Evolutionary conservation across 2,329 filamentous ascomycete genomes (phyloP).

Genomic region (Sordariomycetes sp.): DNA sequence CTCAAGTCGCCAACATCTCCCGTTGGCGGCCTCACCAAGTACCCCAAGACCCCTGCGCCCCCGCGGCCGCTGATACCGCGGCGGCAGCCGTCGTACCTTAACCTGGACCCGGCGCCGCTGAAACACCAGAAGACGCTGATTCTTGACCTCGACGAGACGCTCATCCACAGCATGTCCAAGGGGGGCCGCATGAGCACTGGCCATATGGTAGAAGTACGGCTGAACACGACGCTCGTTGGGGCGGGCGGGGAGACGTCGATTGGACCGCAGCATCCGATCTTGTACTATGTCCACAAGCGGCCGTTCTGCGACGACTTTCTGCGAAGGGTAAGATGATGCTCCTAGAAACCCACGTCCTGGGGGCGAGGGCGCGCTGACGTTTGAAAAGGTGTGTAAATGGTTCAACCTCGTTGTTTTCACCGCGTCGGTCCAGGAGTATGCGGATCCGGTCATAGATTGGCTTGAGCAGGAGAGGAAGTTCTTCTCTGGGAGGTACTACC

Average conservation of each 20-base stretch:
- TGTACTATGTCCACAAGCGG: conserved; percentile 98
- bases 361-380: conserved; percentile 10
- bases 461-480: conserved; percentile 94
- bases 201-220: conserved; percentile 96
- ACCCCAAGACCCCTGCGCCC: conserved; percentile 80
- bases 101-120: conserved; percentile 38
- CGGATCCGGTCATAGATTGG: conserved; percentile 98
- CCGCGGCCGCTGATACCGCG: conserved; percentile 83
- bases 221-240: conserved; percentile 62
- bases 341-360: not conserved
- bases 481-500: conserved; percentile 87
- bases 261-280: conserved; percentile 84
- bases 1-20: conserved; percentile 92
- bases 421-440: conserved; percentile 95
- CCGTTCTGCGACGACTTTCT: conserved; percentile 96
- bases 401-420: conserved; percentile 97
- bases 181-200: conserved; percentile 91
- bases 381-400: conserved; percentile 75
- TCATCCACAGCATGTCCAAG: conserved; percentile 97
- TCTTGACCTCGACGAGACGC: conserved; percentile 88
- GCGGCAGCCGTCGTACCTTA: conserved; percentile 79
- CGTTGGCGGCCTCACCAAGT: conserved; percentile 67
- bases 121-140: conserved; percentile 84
- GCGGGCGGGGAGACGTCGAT: conserved; percentile 54
- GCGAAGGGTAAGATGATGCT: conserved; percentile 49